phyloP scores from a whole-genome alignment of 1,284 basidiomycete species.

The Sphaerobolus stellatus region DNA sequence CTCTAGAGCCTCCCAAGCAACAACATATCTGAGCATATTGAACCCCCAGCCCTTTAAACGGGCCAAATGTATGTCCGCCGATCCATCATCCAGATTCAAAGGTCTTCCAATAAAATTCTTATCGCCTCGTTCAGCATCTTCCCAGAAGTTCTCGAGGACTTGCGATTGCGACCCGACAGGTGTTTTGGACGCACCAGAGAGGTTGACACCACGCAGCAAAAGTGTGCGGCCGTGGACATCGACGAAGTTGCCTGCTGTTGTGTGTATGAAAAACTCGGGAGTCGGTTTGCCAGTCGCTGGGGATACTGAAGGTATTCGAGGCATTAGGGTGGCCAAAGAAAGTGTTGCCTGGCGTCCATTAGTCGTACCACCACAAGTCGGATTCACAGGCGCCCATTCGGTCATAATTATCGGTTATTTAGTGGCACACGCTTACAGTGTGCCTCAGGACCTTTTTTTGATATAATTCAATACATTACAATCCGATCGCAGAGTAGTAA shows the following conservation, averaged over 20 bases:
- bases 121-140: constrained; percentile 73
- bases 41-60: constrained; percentile 91
- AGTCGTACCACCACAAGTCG: no score
- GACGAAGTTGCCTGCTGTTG: constrained; percentile 73
- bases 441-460: no score
- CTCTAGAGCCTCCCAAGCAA: constrained; percentile 95
- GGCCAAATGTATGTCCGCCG: constrained; percentile 85
- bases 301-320: constrained; percentile 56
- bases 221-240: constrained; percentile 83
- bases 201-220: constrained; percentile 89
- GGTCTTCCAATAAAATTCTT: constrained; percentile 76
- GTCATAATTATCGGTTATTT: no score
- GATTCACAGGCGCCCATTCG: no score
- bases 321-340: constrained; percentile 50
- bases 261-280: constrained; percentile 61
- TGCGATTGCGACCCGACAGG: constrained; percentile 72
- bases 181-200: constrained; percentile 86
- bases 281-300: constrained; percentile 66
- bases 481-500: no score
- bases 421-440: no score
- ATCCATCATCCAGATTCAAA: constrained; percentile 79
- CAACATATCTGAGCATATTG: constrained; percentile 88
- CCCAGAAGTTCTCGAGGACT: constrained; percentile 83
- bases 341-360: no score
- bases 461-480: no score